Percentiles rank a stretch among this genome's conserved stretches.
Conservation (phyloP, 2,329 filamentous ascomycete genomes). For the Microdochium trichocladiopsis region DNA sequence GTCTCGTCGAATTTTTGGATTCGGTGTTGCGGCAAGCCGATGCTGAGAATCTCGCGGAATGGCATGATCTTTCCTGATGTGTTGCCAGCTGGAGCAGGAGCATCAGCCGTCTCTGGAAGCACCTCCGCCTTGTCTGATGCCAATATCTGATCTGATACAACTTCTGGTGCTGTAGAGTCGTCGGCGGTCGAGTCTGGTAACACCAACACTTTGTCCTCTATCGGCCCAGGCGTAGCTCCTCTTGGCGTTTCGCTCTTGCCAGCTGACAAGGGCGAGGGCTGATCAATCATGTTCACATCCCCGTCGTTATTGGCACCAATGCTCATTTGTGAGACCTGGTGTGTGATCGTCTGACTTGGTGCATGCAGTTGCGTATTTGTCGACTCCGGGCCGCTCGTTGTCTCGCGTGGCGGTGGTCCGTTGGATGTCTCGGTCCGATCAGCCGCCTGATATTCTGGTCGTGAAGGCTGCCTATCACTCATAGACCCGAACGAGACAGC, state of each 20-base stretch:
- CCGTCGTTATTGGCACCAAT: slow-evolving; percentile 19
- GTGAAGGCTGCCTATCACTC: background rate
- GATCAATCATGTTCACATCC: slow-evolving; percentile 22
- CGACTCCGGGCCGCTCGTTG: background rate
- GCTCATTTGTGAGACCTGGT: slow-evolving; percentile 29
- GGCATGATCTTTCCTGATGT: slow-evolving; percentile 35
- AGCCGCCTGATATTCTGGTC: background rate
- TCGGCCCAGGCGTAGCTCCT: background rate
- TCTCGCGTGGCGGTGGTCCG: too few species aligned
- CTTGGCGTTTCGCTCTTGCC: slow-evolving; percentile 11
- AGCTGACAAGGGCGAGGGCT: slow-evolving; percentile 32
- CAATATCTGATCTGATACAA: background rate
- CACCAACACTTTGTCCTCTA: background rate
- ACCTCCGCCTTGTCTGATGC: background rate
- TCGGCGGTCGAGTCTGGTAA: background rate
- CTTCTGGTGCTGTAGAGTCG: background rate
- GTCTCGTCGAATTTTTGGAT: slow-evolving; percentile 69
- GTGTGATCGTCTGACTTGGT: slow-evolving; percentile 13
- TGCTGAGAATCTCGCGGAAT: slow-evolving; percentile 72
- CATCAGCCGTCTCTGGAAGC: slow-evolving; percentile 6
- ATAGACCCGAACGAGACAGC: slow-evolving; percentile 2
- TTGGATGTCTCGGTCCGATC: background rate
- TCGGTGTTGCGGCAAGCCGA: slow-evolving; percentile 59
- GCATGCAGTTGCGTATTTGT: background rate
- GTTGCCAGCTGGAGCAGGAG: slow-evolving; percentile 5